phyloP scores from a whole-genome alignment of 176 grass and related monocot species.

The Paspalum vaginatum region DNA sequence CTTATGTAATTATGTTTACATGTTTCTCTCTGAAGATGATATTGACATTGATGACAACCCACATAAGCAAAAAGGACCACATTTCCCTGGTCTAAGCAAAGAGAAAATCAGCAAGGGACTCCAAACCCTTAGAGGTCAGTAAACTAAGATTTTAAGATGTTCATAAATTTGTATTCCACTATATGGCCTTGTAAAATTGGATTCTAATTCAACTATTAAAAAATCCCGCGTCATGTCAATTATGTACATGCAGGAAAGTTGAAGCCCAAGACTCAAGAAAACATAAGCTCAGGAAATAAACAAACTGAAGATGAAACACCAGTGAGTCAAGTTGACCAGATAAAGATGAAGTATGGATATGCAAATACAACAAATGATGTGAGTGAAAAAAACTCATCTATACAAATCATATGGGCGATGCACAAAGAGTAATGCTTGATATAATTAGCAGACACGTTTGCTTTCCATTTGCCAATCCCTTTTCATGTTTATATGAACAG shows the following conservation, averaged over 20 bases:
- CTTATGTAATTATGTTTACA: conserved; percentile 19
- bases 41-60: conserved; percentile 78
- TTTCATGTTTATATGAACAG: conserved; percentile 51
- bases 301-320: conserved; percentile 57
- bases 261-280: conserved; percentile 80
- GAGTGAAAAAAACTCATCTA: conserved; percentile 40
- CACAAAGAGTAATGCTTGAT: background rate
- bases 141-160: conserved; percentile 22
- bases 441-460: background rate
- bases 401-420: background rate
- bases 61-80: conserved; percentile 77
- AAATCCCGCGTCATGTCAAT: conserved; percentile 21
- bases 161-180: conserved; percentile 27
- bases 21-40: conserved; percentile 71
- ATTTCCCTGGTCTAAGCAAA: conserved; percentile 79
- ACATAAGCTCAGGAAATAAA: conserved; percentile 49
- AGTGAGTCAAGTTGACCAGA: conserved; percentile 71
- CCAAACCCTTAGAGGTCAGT: conserved; percentile 78
- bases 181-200: conserved; percentile 13
- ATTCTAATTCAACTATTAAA: conserved; percentile 33
- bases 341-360: conserved; percentile 97
- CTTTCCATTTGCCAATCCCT: background rate
- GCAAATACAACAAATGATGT: conserved; percentile 69
- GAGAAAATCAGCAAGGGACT: conserved; percentile 83
- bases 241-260: conserved; percentile 64